Evolutionary conservation across 2,329 filamentous ascomycete genomes (phyloP).

Genomic region (Stagonosporopsis rhizophila): DNA sequence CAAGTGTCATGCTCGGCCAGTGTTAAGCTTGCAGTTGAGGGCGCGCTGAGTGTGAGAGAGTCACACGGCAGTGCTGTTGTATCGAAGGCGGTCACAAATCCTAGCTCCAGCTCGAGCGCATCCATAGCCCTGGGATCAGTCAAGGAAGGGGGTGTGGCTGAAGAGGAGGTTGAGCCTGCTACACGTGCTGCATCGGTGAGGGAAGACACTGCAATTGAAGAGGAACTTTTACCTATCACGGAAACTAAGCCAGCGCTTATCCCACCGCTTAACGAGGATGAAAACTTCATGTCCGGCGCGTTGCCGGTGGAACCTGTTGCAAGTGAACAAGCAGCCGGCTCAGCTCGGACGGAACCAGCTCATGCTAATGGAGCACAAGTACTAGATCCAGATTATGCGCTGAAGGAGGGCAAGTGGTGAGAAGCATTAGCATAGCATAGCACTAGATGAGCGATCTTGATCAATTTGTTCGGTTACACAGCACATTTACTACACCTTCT

Average conservation of each 20-base stretch:
- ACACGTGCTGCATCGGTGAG: not conserved
- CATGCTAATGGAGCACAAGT: not conserved
- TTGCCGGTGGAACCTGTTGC: constrained; percentile 1
- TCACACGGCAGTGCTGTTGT: not conserved
- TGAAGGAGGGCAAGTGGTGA: not conserved
- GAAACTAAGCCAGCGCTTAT: not conserved
- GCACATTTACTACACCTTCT: not conserved
- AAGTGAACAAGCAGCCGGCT: no score
- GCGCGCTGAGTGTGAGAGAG: not conserved
- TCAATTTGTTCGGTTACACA: not conserved
- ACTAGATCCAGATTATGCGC: not conserved
- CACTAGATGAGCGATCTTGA: not conserved
- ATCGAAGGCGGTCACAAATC: not conserved
- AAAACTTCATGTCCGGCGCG: constrained; percentile 2
- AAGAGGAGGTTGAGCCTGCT: not conserved
- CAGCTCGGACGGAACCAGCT: not conserved
- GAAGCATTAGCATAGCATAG: not conserved
- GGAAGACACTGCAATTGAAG: not conserved
- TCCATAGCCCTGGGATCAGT: not conserved
- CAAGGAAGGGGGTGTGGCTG: no score
- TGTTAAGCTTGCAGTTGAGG: not conserved
- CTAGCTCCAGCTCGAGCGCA: not conserved
- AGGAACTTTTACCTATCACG: not conserved
- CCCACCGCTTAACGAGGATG: not conserved
- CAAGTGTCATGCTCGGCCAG: not conserved